Percentiles rank a stretch among this genome's conserved stretches.
Evolutionary conservation across 306 rosid species (phyloP).

Genomic region (Pachyrhizus erosus): DNA sequence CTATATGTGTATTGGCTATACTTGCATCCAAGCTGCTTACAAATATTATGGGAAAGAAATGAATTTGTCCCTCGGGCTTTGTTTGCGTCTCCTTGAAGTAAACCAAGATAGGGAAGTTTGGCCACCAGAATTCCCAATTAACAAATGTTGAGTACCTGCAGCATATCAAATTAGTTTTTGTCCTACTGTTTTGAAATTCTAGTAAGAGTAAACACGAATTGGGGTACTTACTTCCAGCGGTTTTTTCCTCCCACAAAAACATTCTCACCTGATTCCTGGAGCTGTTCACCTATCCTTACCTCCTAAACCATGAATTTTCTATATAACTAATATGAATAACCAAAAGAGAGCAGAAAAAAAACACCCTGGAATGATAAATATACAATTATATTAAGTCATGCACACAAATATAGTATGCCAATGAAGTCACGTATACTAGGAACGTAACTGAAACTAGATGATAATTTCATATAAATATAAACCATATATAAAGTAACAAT

Average conservation of each 20-base stretch:
- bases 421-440: neutral
- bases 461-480: neutral
- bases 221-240: slow-evolving; percentile 87
- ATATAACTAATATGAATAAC: slow-evolving; percentile 8
- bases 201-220: neutral
- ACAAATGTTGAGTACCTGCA: slow-evolving; percentile 86
- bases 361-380: neutral
- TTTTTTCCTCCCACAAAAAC: slow-evolving; percentile 93
- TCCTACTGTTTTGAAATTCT: slow-evolving; percentile 11
- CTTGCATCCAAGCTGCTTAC: slow-evolving; percentile 56
- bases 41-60: slow-evolving; percentile 92
- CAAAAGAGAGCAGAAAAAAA: neutral
- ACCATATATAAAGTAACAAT: neutral
- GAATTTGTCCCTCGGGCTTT: slow-evolving; percentile 94
- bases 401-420: neutral
- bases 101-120: slow-evolving; percentile 85
- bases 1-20: slow-evolving; percentile 21
- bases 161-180: slow-evolving; percentile 38
- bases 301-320: slow-evolving; percentile 60
- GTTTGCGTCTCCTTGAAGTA: slow-evolving; percentile 96
- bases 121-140: slow-evolving; percentile 99
- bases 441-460: neutral
- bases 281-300: slow-evolving; percentile 88
- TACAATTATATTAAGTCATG: slow-evolving; percentile 29
- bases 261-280: slow-evolving; percentile 89